Percentiles rank a stretch among this genome's conserved stretches.
phyloP scores from a whole-genome alignment of 2,329 filamentous ascomycete genomes.

The Xylariaceae sp. region DNA sequence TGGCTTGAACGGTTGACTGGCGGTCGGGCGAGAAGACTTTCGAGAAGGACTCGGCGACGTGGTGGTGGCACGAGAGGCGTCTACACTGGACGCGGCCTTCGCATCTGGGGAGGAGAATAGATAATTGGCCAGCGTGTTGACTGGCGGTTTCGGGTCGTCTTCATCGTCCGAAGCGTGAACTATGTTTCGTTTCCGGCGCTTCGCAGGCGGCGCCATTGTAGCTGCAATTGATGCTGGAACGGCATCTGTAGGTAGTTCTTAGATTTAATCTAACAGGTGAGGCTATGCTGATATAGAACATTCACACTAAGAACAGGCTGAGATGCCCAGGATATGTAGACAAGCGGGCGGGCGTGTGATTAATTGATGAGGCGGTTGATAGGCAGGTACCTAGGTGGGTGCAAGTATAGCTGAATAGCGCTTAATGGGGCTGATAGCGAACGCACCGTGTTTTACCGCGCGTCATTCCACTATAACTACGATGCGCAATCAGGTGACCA shows the following conservation, averaged over 20 bases:
- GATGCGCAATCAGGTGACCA: constrained; percentile 38
- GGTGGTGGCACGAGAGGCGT: constrained; percentile 21
- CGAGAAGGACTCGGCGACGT: constrained; percentile 37
- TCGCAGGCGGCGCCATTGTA: constrained; percentile 62
- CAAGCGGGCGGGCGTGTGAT: background rate
- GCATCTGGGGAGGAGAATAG: constrained; percentile 59
- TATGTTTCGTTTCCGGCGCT: constrained; percentile 64
- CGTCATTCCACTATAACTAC: constrained; percentile 23
- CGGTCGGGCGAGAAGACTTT: constrained; percentile 29
- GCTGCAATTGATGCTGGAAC: constrained; percentile 24
- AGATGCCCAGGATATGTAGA: background rate
- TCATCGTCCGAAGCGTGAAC: constrained; percentile 58
- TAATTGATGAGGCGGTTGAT: background rate
- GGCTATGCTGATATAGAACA: background rate
- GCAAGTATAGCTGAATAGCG: background rate
- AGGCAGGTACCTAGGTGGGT: too few relatives aligned
- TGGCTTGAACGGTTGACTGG: constrained; percentile 31
- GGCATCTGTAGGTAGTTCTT: constrained; percentile 32
- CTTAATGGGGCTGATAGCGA: background rate
- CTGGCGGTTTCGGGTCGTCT: constrained; percentile 45
- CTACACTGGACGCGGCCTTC: constrained; percentile 36
- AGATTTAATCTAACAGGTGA: background rate
- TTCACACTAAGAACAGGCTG: background rate
- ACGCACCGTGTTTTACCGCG: constrained; percentile 8
- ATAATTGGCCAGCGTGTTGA: constrained; percentile 59